Percentiles rank a stretch among this genome's conserved stretches.
These are phyloP conservation scores for Phaffia rhodozyma DNA, from an alignment of 1,284 basidiomycete species.

Conservation along the genomic window DNA sequence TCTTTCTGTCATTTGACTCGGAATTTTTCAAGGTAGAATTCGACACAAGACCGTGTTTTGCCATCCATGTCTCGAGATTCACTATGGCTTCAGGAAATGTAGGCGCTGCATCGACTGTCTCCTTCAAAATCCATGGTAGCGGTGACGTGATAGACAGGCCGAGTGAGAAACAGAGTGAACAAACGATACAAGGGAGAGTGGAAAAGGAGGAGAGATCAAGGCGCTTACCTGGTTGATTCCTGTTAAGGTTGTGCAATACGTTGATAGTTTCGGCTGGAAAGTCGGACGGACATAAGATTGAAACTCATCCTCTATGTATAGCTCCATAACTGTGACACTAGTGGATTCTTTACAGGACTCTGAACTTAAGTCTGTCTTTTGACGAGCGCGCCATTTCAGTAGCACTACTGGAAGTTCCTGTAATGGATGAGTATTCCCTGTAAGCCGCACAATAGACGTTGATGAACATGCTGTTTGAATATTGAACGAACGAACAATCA, in stretches of 20 bases:
- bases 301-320: constrained; percentile 66
- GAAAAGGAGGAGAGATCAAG: background rate
- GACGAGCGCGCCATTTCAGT: constrained; percentile 60
- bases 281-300: constrained; percentile 77
- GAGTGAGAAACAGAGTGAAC: background rate
- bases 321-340: constrained; percentile 18
- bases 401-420: constrained; percentile 51
- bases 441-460: constrained; percentile 15
- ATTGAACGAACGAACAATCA: constrained; percentile 54
- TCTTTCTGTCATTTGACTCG: constrained; percentile 18
- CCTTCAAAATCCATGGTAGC: constrained; percentile 38
- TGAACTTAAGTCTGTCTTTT: constrained; percentile 32
- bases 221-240: constrained; percentile 50
- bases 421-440: background rate
- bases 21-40: constrained; percentile 27
- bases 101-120: constrained; percentile 65
- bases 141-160: background rate
- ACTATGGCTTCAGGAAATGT: constrained; percentile 58
- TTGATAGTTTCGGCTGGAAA: constrained; percentile 66
- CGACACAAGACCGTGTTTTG: constrained; percentile 30
- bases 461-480: constrained; percentile 14
- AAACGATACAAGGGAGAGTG: background rate
- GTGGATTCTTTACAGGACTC: background rate
- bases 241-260: constrained; percentile 76
- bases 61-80: constrained; percentile 55